phyloP scores from a whole-genome alignment of 2,329 filamentous ascomycete genomes.

The Penicillium fuscoglaucum region DNA sequence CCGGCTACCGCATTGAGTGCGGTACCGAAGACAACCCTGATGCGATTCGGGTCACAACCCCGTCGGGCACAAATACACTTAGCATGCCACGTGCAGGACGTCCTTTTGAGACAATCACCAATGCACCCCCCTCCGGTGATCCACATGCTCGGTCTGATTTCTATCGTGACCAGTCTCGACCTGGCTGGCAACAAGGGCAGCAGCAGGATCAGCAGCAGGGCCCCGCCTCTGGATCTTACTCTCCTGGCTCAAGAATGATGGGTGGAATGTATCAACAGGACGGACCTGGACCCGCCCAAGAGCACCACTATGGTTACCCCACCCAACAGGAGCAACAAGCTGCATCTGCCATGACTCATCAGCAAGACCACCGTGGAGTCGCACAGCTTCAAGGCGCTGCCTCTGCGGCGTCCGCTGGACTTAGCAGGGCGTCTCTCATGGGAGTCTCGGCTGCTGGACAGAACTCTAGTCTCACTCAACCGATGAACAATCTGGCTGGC shows the following conservation, averaged over 20 bases:
- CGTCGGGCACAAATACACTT: constrained; percentile 93
- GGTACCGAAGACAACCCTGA: constrained; percentile 92
- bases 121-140: constrained; percentile 34
- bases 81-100: constrained; percentile 61
- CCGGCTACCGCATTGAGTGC: constrained; percentile 95
- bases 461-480: constrained; percentile 50
- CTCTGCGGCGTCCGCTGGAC: constrained; percentile 56
- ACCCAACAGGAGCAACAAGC: constrained; percentile 49
- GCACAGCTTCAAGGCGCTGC: constrained; percentile 67
- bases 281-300: constrained; percentile 42
- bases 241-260: constrained; percentile 43
- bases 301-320: constrained; percentile 46
- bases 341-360: constrained; percentile 53
- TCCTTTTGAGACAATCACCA: constrained; percentile 36
- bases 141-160: constrained; percentile 40
- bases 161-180: constrained; percentile 41
- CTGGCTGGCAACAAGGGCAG: constrained; percentile 41
- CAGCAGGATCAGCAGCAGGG: constrained; percentile 34
- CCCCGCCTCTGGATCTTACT: constrained; percentile 40
- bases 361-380: constrained; percentile 65
- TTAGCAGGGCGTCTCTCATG: constrained; percentile 51
- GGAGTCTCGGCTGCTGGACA: constrained; percentile 48
- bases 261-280: constrained; percentile 40
- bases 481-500: constrained; percentile 62
- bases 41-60: constrained; percentile 93